These are phyloP conservation scores for Hirsutella thompsonii DNA, from an alignment of 2,329 filamentous ascomycete genomes.

Conservation along the genomic window DNA sequence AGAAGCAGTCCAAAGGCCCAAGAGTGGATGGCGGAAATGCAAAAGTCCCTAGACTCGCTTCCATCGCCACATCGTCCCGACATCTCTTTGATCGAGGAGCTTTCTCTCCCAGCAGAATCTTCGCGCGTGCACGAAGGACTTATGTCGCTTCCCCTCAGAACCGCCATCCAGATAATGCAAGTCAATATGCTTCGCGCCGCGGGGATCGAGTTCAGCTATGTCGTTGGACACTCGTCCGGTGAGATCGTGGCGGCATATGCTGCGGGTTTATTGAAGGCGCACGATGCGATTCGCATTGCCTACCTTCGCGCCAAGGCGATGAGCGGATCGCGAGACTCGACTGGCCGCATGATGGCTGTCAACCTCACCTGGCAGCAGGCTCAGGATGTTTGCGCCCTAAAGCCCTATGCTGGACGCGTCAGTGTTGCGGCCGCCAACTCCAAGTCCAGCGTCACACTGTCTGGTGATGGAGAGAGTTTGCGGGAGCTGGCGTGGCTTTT, in stretches of 20 bases:
- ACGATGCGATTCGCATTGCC: slow-evolving; percentile 3
- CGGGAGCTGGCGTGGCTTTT: slow-evolving; percentile 9
- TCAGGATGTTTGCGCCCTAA: slow-evolving; percentile 1
- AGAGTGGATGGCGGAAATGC: not conserved
- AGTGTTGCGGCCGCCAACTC: slow-evolving; percentile 19
- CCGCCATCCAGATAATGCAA: slow-evolving; percentile 24
- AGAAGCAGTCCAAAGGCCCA: not conserved
- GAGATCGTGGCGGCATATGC: slow-evolving; percentile 29
- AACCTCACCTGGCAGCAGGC: slow-evolving; percentile 5
- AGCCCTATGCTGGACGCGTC: slow-evolving; percentile 10
- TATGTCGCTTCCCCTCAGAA: slow-evolving; percentile 19
- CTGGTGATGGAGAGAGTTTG: slow-evolving; percentile 17
- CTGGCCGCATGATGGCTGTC: slow-evolving; percentile 9
- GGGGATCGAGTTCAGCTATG: slow-evolving; percentile 15
- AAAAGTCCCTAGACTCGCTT: not conserved
- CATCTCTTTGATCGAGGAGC: not conserved
- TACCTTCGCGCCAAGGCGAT: slow-evolving; percentile 2
- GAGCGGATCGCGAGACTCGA: not conserved
- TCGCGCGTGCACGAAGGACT: slow-evolving; percentile 1
- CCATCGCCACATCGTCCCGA: not conserved
- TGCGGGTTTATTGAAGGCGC: slow-evolving; percentile 7
- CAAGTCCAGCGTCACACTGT: slow-evolving; percentile 11
- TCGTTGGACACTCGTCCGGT: slow-evolving; percentile 26
- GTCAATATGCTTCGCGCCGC: slow-evolving; percentile 19
- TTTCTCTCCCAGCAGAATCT: not conserved